These are phyloP conservation scores for Pseudohalonectria lignicola DNA, from an alignment of 2,329 filamentous ascomycete genomes.

Conservation along the genomic window DNA sequence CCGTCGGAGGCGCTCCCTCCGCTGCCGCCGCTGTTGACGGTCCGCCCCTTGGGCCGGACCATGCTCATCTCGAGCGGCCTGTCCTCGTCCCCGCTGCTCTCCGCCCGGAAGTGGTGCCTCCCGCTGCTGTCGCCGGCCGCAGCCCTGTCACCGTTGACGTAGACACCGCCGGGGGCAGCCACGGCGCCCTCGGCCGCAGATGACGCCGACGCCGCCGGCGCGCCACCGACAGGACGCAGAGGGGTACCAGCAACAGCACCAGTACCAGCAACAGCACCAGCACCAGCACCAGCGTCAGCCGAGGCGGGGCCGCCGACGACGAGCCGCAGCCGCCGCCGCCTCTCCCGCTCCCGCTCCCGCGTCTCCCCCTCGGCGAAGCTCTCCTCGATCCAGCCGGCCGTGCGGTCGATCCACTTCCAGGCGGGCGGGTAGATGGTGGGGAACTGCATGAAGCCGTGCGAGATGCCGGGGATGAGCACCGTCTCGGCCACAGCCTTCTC, in stretches of 20 bases:
- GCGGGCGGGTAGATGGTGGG: conserved; percentile 79
- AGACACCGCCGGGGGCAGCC: neutral
- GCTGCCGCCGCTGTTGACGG: neutral
- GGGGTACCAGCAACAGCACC: neutral
- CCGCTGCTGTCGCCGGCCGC: conserved; percentile 5
- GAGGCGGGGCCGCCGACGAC: conserved; percentile 4
- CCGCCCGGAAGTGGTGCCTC: conserved; percentile 39
- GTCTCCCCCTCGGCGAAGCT: conserved; percentile 50
- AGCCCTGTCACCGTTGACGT: conserved; percentile 4
- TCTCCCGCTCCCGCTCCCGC: conserved; percentile 18
- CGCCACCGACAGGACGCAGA: neutral
- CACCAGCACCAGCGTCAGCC: neutral
- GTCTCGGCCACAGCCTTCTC: conserved; percentile 73
- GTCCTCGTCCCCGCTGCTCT: conserved; percentile 65
- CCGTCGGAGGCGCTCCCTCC: conserved; percentile 10
- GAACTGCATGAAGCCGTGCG: conserved; percentile 91
- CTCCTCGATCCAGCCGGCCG: conserved; percentile 71
- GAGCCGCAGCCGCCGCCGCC: conserved; percentile 10
- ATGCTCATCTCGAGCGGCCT: conserved; percentile 71
- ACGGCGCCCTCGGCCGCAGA: too few species aligned
- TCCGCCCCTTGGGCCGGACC: conserved; percentile 32
- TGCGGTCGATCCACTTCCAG: conserved; percentile 76
- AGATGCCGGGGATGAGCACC: conserved; percentile 75
- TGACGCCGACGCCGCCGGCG: too few species aligned
- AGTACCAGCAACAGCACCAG: neutral